phyloP scores from a whole-genome alignment of 805 yeast species.

The Tetrapisispora nanseiensis region DNA sequence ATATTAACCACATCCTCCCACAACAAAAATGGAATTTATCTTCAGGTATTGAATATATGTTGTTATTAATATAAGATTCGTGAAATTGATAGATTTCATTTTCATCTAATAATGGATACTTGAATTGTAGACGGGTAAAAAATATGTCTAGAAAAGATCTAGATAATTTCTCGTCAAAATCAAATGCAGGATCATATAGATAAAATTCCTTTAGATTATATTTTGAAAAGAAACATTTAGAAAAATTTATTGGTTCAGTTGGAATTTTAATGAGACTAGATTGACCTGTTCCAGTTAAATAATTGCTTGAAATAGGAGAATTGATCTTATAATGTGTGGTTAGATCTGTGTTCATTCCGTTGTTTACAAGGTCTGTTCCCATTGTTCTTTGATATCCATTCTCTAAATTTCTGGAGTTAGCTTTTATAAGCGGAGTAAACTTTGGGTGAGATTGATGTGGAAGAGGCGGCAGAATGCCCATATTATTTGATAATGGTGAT shows the following conservation, averaged over 20 bases:
- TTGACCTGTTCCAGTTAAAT: not conserved
- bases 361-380: not conserved
- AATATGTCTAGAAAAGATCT: constrained; percentile 45
- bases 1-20: constrained; percentile 48
- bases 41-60: constrained; percentile 29
- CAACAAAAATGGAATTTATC: constrained; percentile 40
- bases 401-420: not conserved
- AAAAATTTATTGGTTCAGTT: constrained; percentile 32
- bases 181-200: constrained; percentile 40
- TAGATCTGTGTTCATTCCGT: not conserved
- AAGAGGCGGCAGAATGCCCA: not conserved
- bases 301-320: not conserved
- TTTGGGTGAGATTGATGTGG: constrained; percentile 2
- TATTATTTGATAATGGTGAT: constrained; percentile 1
- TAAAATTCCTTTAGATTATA: constrained; percentile 40
- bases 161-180: constrained; percentile 41
- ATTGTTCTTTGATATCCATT: not conserved
- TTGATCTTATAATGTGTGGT: not conserved
- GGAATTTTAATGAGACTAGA: constrained; percentile 6
- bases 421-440: constrained; percentile 1
- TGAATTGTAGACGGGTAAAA: constrained; percentile 45
- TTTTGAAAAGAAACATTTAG: constrained; percentile 35
- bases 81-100: constrained; percentile 42
- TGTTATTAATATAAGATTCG: constrained; percentile 37
- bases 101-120: constrained; percentile 47